phyloP scores from a whole-genome alignment of 108 stramenopile genomes.

The Cyclostephanos invisitatus region DNA sequence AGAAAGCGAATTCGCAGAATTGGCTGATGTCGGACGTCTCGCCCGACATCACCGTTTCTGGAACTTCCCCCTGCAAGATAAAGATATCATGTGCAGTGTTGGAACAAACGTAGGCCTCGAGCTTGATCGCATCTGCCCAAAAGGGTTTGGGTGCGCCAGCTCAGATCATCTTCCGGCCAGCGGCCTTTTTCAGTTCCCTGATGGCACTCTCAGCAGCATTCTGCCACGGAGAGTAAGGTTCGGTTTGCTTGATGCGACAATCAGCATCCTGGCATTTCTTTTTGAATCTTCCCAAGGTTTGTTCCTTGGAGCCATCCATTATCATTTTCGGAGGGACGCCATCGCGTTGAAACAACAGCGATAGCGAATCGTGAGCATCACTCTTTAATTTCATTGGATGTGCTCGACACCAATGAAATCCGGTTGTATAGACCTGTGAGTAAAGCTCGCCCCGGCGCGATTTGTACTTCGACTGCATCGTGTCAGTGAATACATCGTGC shows the following conservation, averaged over 20 bases:
- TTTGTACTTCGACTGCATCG: neutral
- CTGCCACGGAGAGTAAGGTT: conserved; percentile 29
- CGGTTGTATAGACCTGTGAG: conserved; percentile 18
- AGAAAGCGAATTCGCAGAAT: conserved; percentile 37
- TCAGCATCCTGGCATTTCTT: conserved; percentile 15
- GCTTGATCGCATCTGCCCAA: conserved; percentile 41
- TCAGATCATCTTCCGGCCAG: conserved; percentile 7
- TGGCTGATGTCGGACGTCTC: conserved; percentile 39
- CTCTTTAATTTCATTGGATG: conserved; percentile 27
- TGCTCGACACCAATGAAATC: conserved; percentile 11
- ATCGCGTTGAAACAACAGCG: conserved; percentile 12
- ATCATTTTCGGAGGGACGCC: conserved; percentile 18
- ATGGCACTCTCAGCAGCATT: conserved; percentile 19
- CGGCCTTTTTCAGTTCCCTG: conserved; percentile 36
- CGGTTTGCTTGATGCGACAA: conserved; percentile 12
- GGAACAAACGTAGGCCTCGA: conserved; percentile 25
- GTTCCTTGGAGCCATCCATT: conserved; percentile 36
- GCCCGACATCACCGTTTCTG: conserved; percentile 30
- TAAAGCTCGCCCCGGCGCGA: conserved; percentile 1
- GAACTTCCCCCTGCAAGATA: conserved; percentile 20
- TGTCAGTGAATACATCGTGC: neutral
- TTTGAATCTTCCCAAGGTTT: conserved; percentile 13
- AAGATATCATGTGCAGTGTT: conserved; percentile 29
- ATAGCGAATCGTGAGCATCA: conserved; percentile 6
- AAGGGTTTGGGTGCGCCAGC: conserved; percentile 11